A percentile compares a stretch with the other conserved stretches of the same genome.
Conservation (phyloP, 805 yeast species). For the Wickerhamomyces chambardii region DNA sequence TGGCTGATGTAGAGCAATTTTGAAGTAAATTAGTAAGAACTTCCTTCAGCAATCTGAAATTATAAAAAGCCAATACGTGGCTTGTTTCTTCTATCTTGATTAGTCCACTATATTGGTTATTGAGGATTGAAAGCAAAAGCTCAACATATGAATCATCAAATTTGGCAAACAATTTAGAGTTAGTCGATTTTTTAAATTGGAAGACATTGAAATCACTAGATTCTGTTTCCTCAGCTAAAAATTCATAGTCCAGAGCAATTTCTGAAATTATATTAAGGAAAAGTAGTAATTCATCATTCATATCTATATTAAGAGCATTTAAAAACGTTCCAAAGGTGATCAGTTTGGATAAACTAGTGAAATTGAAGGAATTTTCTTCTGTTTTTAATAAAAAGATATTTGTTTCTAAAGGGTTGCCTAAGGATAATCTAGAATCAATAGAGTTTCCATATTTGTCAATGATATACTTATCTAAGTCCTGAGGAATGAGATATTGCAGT, state of each 20-base stretch:
- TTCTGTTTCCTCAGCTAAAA: conserved; percentile 11
- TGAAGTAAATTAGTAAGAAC: conserved; percentile 23
- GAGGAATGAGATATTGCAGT: conserved; percentile 7
- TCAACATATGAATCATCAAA: not conserved
- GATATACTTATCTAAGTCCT: conserved; percentile 10
- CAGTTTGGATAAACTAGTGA: conserved; percentile 7
- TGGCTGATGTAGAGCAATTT: conserved; percentile 8
- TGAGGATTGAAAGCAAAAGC: not conserved
- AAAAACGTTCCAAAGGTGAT: conserved; percentile 19
- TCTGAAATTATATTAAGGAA: conserved; percentile 26
- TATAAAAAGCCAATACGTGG: conserved; percentile 18
- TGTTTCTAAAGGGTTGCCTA: conserved; percentile 38
- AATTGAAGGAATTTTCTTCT: conserved; percentile 5
- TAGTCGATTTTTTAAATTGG: not conserved
- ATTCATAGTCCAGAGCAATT: conserved; percentile 27
- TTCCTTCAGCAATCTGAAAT: conserved; percentile 23
- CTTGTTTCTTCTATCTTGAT: too few species aligned
- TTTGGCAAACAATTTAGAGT: too few species aligned
- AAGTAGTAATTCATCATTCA: conserved; percentile 10
- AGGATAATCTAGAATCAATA: conserved; percentile 28
- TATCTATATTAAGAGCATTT: conserved; percentile 7
- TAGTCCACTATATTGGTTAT: not conserved
- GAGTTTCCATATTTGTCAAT: conserved; percentile 19
- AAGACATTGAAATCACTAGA: not conserved
- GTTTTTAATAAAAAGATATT: conserved; percentile 22